Percentiles rank a stretch among this genome's conserved stretches.
phyloP scores from a whole-genome alignment of 2,329 filamentous ascomycete genomes.

The Colletotrichum tofieldiae region DNA sequence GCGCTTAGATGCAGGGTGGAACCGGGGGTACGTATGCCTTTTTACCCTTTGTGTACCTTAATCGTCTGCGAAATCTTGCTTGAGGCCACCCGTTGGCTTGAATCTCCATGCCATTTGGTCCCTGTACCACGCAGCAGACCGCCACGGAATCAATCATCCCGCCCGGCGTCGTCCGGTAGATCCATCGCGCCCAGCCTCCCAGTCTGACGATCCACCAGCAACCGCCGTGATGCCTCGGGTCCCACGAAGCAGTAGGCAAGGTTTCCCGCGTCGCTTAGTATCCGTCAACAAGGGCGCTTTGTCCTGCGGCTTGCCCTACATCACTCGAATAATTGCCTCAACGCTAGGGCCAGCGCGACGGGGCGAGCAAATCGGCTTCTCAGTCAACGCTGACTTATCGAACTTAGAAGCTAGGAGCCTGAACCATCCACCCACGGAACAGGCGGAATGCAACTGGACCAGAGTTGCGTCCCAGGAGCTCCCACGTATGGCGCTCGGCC shows the following conservation, averaged over 20 bases:
- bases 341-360: neutral
- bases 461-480: conserved; percentile 15
- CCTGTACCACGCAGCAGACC: conserved; percentile 28
- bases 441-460: conserved; percentile 30
- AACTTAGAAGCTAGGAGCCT: conserved; percentile 7
- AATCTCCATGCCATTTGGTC: conserved; percentile 21
- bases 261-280: neutral
- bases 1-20: conserved; percentile 36
- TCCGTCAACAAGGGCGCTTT: conserved; percentile 10
- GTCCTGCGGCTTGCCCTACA: conserved; percentile 12
- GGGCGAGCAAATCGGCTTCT: conserved; percentile 11
- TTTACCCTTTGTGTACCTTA: conserved; percentile 41
- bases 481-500: conserved; percentile 12
- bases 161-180: conserved; percentile 36
- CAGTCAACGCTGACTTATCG: conserved; percentile 36
- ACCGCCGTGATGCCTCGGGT: neutral
- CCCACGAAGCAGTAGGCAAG: neutral
- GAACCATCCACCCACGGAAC: conserved; percentile 13
- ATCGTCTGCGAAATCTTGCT: conserved; percentile 34
- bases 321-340: conserved; percentile 2
- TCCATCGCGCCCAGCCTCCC: conserved; percentile 27
- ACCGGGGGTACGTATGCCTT: conserved; percentile 42
- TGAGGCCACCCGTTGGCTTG: conserved; percentile 33
- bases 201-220: conserved; percentile 21
- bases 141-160: conserved; percentile 32